Evolutionary conservation across 306 rosid genomes (phyloP).

Genomic region (Vigna radiata): DNA sequence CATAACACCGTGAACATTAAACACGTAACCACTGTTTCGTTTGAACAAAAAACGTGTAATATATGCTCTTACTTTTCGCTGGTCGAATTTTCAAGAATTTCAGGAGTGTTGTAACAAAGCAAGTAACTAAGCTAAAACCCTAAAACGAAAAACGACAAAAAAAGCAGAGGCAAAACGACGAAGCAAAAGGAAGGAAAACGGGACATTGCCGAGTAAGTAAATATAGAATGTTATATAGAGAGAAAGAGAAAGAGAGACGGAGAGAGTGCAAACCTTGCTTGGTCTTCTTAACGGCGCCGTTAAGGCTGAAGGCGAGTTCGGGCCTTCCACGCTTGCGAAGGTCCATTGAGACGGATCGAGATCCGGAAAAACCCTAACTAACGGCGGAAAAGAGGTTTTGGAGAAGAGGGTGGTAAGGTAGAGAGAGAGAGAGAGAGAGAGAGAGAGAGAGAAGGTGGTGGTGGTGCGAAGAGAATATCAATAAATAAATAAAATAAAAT

Average conservation of each 20-base stretch:
- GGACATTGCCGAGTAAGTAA: neutral
- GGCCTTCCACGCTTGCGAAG: constrained; percentile 71
- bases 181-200: neutral
- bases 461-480: neutral
- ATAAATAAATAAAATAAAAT: neutral
- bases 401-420: constrained; percentile 5
- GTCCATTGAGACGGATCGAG: constrained; percentile 62
- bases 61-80: neutral
- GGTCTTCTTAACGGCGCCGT: constrained; percentile 66
- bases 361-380: constrained; percentile 53
- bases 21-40: neutral
- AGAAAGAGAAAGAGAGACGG: neutral
- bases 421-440: neutral
- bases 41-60: neutral
- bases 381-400: constrained; percentile 47
- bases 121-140: neutral
- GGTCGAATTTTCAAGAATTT: neutral
- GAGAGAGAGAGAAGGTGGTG: neutral
- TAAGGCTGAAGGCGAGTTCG: constrained; percentile 47
- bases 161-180: constrained; percentile 6
- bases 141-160: neutral
- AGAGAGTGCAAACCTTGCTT: constrained; percentile 58
- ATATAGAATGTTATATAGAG: neutral
- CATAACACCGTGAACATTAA: neutral
- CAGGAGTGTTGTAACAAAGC: neutral